Percentiles rank a stretch among this genome's conserved stretches.
Conservation (phyloP, 257 asterid genomes). For the Buddleja alternifolia region DNA sequence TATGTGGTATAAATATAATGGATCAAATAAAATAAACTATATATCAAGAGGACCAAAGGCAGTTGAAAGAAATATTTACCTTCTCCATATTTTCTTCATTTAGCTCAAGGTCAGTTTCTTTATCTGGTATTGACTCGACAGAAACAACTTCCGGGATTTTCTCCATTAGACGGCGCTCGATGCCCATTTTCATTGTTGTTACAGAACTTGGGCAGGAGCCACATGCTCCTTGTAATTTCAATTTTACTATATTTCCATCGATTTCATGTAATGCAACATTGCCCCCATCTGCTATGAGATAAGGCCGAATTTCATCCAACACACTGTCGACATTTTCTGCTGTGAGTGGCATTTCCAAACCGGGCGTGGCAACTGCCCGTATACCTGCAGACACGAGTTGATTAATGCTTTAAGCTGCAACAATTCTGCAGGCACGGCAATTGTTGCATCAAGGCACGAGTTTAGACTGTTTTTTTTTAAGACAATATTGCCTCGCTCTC, state of each 20-base stretch:
- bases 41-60: not conserved
- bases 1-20: not conserved
- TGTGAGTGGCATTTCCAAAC: constrained; percentile 61
- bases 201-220: constrained; percentile 97
- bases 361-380: constrained; percentile 58
- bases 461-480: no score
- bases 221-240: constrained; percentile 97
- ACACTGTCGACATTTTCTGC: constrained; percentile 89
- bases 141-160: constrained; percentile 92
- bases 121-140: constrained; percentile 90
- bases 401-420: no score
- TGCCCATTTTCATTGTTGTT: constrained; percentile 91
- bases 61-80: constrained; percentile 47
- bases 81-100: constrained; percentile 92
- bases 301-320: constrained; percentile 92
- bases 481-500: no score
- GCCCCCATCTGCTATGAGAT: constrained; percentile 95
- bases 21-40: not conserved
- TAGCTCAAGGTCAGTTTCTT: constrained; percentile 94
- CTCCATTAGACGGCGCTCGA: constrained; percentile 92
- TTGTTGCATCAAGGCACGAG: no score
- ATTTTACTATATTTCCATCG: constrained; percentile 85
- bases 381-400: constrained; percentile 46
- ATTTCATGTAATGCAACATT: constrained; percentile 95
- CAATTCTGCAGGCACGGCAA: no score